A percentile compares a stretch with the other conserved stretches of the same genome.
Evolutionary conservation across 352 stramenopile species (phyloP).

Genomic region (Nothophytophthora sp.): DNA sequence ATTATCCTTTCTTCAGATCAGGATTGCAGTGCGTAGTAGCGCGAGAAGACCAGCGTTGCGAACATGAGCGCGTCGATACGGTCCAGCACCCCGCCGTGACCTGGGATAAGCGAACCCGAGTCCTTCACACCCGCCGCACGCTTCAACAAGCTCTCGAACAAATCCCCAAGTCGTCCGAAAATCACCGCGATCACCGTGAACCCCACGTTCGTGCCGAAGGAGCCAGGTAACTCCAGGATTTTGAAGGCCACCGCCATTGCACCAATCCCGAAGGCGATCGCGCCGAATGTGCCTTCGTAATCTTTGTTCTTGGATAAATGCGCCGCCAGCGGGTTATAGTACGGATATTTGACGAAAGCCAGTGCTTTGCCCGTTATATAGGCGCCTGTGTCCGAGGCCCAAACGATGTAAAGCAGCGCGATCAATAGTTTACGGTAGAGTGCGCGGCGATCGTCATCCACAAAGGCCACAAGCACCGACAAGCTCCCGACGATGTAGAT

Average conservation of each 20-base stretch:
- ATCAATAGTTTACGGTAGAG: constrained; percentile 60
- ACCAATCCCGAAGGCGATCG: constrained; percentile 68
- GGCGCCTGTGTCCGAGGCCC: constrained; percentile 89
- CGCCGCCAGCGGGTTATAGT: constrained; percentile 78
- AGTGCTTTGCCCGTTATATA: constrained; percentile 92
- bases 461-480: constrained; percentile 49
- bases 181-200: constrained; percentile 90
- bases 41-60: constrained; percentile 51
- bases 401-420: constrained; percentile 64
- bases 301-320: constrained; percentile 96
- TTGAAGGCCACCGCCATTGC: constrained; percentile 73
- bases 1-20: no score
- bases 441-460: constrained; percentile 48
- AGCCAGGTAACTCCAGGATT: constrained; percentile 66
- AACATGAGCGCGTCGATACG: constrained; percentile 96
- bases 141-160: constrained; percentile 96
- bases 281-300: constrained; percentile 92
- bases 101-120: constrained; percentile 93
- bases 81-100: constrained; percentile 95
- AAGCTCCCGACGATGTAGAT: constrained; percentile 57
- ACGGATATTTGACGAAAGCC: constrained; percentile 80
- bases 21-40: constrained; percentile 33
- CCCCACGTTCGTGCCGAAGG: constrained; percentile 65
- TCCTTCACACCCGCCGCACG: constrained; percentile 94
- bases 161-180: constrained; percentile 91